These are phyloP conservation scores for Rachicladosporium sp. DNA, from an alignment of 2,329 filamentous ascomycete genomes.

Conservation along the genomic window DNA sequence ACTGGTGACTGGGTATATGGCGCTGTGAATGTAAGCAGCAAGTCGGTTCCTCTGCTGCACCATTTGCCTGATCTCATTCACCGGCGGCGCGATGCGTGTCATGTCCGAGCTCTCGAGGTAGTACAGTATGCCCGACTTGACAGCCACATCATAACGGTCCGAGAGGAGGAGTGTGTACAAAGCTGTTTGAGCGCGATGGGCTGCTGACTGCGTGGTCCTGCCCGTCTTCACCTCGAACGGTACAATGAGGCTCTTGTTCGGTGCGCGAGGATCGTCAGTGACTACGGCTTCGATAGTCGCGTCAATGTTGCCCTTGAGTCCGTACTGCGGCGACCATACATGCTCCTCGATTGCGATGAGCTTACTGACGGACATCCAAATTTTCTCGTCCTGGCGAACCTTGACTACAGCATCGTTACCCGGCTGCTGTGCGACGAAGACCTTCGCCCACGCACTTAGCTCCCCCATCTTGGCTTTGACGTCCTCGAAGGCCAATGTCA, in stretches of 20 bases:
- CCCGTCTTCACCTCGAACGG: slow-evolving; percentile 96
- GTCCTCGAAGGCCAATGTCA: slow-evolving; percentile 63
- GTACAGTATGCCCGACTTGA: slow-evolving; percentile 82
- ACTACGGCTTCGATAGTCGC: slow-evolving; percentile 86
- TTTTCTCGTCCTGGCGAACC: slow-evolving; percentile 63
- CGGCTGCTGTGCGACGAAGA: slow-evolving; percentile 63
- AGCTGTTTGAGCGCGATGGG: slow-evolving; percentile 85
- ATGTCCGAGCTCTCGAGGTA: slow-evolving; percentile 88
- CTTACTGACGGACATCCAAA: slow-evolving; percentile 79
- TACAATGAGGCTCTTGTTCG: slow-evolving; percentile 56
- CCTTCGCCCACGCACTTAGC: slow-evolving; percentile 67
- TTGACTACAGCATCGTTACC: slow-evolving; percentile 62
- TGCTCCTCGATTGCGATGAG: slow-evolving; percentile 94
- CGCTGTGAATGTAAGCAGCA: slow-evolving; percentile 61
- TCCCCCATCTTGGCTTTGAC: slow-evolving; percentile 73
- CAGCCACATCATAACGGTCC: slow-evolving; percentile 87
- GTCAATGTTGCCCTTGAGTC: slow-evolving; percentile 94
- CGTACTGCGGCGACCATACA: slow-evolving; percentile 96
- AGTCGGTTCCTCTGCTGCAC: slow-evolving; percentile 89
- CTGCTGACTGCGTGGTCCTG: slow-evolving; percentile 61
- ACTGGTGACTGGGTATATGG: slow-evolving; percentile 11
- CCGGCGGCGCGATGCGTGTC: slow-evolving; percentile 70
- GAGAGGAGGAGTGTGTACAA: slow-evolving; percentile 86
- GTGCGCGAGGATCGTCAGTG: slow-evolving; percentile 52
- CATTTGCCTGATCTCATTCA: slow-evolving; percentile 87